Conservation (phyloP, 2,329 filamentous ascomycete genomes). For the Fusarium sp. region DNA sequence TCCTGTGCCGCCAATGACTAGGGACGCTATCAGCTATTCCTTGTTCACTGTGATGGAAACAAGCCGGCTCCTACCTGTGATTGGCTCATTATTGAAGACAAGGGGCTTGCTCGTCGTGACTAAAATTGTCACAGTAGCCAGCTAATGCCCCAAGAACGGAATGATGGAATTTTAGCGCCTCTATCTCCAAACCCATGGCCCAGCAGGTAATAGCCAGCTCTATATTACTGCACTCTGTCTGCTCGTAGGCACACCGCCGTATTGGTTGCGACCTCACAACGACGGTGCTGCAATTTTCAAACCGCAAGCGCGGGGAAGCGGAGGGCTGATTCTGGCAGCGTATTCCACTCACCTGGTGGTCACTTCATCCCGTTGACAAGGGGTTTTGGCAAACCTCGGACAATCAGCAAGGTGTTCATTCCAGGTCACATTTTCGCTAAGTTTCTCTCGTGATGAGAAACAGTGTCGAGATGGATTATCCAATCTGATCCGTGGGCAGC, state of each 20-base stretch:
- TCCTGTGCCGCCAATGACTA: constrained; percentile 11
- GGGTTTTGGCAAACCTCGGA: background rate
- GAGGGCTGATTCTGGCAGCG: constrained; percentile 14
- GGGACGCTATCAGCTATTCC: constrained; percentile 15
- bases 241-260: constrained; percentile 38
- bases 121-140: constrained; percentile 37
- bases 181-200: constrained; percentile 19
- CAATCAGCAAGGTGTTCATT: background rate
- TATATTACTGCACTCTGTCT: constrained; percentile 30
- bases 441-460: background rate
- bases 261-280: constrained; percentile 24
- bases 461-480: background rate
- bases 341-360: constrained; percentile 3
- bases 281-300: constrained; percentile 4
- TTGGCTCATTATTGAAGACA: constrained; percentile 28
- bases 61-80: constrained; percentile 14
- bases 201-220: constrained; percentile 21
- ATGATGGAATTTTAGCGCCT: constrained; percentile 35
- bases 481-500: background rate
- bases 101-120: constrained; percentile 30
- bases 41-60: constrained; percentile 30
- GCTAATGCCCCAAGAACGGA: constrained; percentile 15
- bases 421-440: background rate
- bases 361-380: constrained; percentile 6
- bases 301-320: constrained; percentile 30